Conservation (phyloP, 768 basidiomycete genomes). For the Cystoderma amianthinum region DNA sequence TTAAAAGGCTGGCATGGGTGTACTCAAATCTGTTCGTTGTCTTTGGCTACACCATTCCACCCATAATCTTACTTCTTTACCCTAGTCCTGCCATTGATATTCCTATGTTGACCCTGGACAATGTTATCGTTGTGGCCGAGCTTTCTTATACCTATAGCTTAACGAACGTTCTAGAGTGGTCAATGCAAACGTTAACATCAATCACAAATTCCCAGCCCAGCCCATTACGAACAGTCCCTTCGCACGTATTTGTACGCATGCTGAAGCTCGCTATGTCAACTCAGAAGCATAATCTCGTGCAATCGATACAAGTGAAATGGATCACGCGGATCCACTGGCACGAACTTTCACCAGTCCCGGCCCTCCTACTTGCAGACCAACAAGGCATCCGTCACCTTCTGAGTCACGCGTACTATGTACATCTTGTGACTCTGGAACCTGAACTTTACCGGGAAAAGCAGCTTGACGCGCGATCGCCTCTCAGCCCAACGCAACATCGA, state of each 20-base stretch:
- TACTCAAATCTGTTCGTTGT: constrained; percentile 29
- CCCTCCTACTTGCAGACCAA: constrained; percentile 21
- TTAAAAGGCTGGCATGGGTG: constrained; percentile 29
- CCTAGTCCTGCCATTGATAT: constrained; percentile 19
- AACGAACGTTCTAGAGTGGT: constrained; percentile 26
- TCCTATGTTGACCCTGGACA: constrained; percentile 18
- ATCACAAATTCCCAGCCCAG: constrained; percentile 12
- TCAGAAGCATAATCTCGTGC: constrained; percentile 14
- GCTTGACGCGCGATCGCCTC: constrained; percentile 10
- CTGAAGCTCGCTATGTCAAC: constrained; percentile 25
- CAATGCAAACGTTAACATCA: constrained; percentile 22
- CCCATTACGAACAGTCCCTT: constrained; percentile 17
- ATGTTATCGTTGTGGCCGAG: constrained; percentile 30
- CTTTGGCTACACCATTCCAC: too few relatives aligned
- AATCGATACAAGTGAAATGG: constrained; percentile 23
- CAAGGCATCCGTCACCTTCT: constrained; percentile 16
- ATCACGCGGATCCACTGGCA: constrained; percentile 21
- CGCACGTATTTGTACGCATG: constrained; percentile 22
- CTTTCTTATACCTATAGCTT: constrained; percentile 33
- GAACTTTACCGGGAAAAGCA: constrained; percentile 10
- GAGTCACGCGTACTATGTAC: constrained; percentile 26
- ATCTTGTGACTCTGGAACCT: constrained; percentile 17
- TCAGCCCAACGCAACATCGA: constrained; percentile 18
- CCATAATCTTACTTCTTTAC: constrained; percentile 3
- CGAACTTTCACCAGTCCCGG: constrained; percentile 18